Evolutionary conservation across 345 rosid genomes (phyloP).

Genomic region (Gossypium bickii): DNA sequence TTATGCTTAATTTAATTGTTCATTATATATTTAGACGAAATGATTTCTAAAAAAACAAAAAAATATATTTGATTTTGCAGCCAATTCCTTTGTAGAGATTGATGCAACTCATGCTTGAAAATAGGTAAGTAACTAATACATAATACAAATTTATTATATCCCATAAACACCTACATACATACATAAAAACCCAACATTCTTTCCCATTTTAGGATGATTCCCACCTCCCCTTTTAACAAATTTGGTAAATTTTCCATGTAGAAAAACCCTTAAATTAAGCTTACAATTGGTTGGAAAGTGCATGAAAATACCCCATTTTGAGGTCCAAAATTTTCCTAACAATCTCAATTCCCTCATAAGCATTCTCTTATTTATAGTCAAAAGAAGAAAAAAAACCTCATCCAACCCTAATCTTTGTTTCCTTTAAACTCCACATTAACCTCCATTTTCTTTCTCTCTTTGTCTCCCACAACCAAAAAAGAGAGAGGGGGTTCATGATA

Average conservation of each 20-base stretch:
- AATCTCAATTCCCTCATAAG: not conserved
- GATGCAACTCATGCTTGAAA: not conserved
- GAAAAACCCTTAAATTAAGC: conserved; percentile 3
- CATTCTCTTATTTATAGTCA: conserved; percentile 3
- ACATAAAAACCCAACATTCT: not conserved
- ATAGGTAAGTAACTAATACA: not conserved
- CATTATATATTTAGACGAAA: no score
- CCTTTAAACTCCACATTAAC: conserved; percentile 9
- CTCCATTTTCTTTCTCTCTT: conserved; percentile 12
- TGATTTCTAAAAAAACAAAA: no score
- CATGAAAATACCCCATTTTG: conserved; percentile 1
- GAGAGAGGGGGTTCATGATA: conserved; percentile 25
- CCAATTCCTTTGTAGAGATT: not conserved
- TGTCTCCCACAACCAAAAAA: not conserved
- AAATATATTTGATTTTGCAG: no score
- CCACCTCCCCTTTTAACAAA: conserved; percentile 13
- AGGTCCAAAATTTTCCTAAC: not conserved
- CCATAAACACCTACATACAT: not conserved
- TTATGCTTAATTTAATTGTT: no score
- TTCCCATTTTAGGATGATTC: not conserved
- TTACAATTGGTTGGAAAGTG: not conserved
- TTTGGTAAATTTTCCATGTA: conserved; percentile 23
- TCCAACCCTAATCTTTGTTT: conserved; percentile 21
- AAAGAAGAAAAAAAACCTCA: conserved; percentile 6
- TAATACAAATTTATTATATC: not conserved